phyloP scores from a whole-genome alignment of 176 grass and related monocot species.

The Triticum aestivum region DNA sequence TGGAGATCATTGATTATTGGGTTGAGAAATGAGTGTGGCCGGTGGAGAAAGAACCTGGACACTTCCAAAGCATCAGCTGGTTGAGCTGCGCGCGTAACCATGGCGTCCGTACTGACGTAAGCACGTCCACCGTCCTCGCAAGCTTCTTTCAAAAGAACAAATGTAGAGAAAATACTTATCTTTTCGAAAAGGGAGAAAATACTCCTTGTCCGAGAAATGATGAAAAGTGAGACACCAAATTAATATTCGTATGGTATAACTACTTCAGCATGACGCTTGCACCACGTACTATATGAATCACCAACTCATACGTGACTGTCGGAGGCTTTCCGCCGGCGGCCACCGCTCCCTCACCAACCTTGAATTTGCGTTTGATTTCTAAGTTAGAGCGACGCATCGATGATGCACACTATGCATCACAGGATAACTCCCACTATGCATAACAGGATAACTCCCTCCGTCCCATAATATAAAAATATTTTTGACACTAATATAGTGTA shows the following conservation, averaged over 20 bases:
- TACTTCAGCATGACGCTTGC: slow-evolving; percentile 14
- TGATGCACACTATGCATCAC: neutral
- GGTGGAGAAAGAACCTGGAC: neutral
- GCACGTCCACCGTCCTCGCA: neutral
- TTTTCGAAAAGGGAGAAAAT: neutral
- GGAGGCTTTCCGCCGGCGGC: neutral
- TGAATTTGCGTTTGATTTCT: neutral
- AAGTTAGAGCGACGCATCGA: neutral
- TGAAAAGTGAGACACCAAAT: neutral
- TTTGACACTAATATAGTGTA: no score
- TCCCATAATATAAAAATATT: no score
- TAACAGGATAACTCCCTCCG: neutral
- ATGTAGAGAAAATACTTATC: no score
- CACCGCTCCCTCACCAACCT: neutral
- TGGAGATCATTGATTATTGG: neutral
- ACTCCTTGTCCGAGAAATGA: no score
- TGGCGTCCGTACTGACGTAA: neutral
- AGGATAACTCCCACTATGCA: neutral
- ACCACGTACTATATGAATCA: neutral
- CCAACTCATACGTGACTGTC: neutral
- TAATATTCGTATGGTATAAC: neutral
- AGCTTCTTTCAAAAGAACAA: neutral
- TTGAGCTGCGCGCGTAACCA: neutral
- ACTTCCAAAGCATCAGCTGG: neutral
- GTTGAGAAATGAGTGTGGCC: neutral